phyloP scores from a whole-genome alignment of 2,329 filamentous ascomycete species.

The Fusarium abutilonis region DNA sequence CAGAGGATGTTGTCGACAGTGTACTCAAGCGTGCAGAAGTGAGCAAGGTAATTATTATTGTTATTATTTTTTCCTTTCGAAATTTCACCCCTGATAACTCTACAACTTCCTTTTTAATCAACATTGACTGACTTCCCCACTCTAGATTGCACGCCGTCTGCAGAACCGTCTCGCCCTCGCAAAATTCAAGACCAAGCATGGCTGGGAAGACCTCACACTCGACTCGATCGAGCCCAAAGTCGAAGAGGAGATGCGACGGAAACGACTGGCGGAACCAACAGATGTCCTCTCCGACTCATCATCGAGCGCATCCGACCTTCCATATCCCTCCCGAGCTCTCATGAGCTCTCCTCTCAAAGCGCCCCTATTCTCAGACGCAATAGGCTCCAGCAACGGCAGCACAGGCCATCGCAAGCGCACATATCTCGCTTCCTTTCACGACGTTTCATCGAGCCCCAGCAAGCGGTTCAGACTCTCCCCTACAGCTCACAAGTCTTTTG shows the following conservation, averaged over 20 bases:
- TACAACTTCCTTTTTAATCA: background rate
- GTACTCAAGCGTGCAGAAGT: slow-evolving; percentile 78
- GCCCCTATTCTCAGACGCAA: slow-evolving; percentile 84
- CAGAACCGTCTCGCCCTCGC: slow-evolving; percentile 95
- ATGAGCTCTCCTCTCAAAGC: slow-evolving; percentile 88
- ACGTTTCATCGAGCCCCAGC: slow-evolving; percentile 64
- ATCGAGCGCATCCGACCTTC: slow-evolving; percentile 81
- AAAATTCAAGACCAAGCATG: slow-evolving; percentile 96
- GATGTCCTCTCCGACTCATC: slow-evolving; percentile 89
- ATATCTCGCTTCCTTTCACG: slow-evolving; percentile 68
- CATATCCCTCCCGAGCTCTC: slow-evolving; percentile 72
- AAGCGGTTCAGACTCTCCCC: slow-evolving; percentile 76
- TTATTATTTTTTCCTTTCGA: background rate
- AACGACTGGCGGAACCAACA: slow-evolving; percentile 69
- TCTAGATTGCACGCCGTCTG: slow-evolving; percentile 88
- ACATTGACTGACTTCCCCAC: slow-evolving; percentile 33
- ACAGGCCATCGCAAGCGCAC: slow-evolving; percentile 72
- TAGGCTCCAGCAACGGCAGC: slow-evolving; percentile 75
- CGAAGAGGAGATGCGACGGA: slow-evolving; percentile 80
- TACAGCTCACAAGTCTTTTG: slow-evolving; percentile 66
- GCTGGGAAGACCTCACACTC: slow-evolving; percentile 89
- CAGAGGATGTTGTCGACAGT: slow-evolving; percentile 72
- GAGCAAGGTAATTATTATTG: slow-evolving; percentile 69
- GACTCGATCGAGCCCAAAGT: slow-evolving; percentile 86
- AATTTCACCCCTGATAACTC: background rate